phyloP scores from a whole-genome alignment of 2,329 filamentous ascomycete species.

The Neospermospora avenae region DNA sequence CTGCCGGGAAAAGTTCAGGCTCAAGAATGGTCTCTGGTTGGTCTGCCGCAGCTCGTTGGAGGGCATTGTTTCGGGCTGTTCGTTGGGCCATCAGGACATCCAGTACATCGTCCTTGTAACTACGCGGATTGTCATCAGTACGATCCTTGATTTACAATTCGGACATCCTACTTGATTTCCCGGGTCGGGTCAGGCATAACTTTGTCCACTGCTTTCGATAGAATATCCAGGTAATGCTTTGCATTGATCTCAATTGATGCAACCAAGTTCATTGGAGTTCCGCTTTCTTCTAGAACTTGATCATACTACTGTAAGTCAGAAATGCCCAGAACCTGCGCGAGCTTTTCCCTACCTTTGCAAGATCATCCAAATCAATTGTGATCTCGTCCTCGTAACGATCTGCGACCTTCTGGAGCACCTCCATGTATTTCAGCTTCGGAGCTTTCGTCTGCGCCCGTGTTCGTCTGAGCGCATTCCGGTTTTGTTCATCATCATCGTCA shows the following conservation, averaged over 20 bases:
- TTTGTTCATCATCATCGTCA: constrained; percentile 59
- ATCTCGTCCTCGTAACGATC: constrained; percentile 76
- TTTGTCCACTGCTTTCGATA: constrained; percentile 84
- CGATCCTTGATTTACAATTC: not conserved
- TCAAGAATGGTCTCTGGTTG: constrained; percentile 61
- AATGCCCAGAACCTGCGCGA: constrained; percentile 44
- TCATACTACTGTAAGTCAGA: constrained; percentile 57
- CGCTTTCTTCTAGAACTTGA: constrained; percentile 60
- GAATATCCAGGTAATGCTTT: constrained; percentile 89
- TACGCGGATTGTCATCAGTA: constrained; percentile 40
- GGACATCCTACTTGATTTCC: constrained; percentile 65
- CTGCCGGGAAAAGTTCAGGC: constrained; percentile 81
- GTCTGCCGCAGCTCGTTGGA: constrained; percentile 64
- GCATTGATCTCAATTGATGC: constrained; percentile 87
- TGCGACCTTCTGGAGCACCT: constrained; percentile 81
- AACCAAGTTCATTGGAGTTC: constrained; percentile 59
- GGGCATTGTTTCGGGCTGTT: constrained; percentile 77
- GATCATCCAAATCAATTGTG: constrained; percentile 83
- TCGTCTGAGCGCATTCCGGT: constrained; percentile 42
- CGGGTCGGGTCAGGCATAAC: constrained; percentile 74
- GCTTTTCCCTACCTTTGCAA: constrained; percentile 57
- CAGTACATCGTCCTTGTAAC: constrained; percentile 95
- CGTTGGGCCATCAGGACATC: constrained; percentile 96
- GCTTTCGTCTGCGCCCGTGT: constrained; percentile 46
- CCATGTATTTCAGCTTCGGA: constrained; percentile 83